Conservation (phyloP, 1,139 yeast species). For the Pichia sp. region DNA sequence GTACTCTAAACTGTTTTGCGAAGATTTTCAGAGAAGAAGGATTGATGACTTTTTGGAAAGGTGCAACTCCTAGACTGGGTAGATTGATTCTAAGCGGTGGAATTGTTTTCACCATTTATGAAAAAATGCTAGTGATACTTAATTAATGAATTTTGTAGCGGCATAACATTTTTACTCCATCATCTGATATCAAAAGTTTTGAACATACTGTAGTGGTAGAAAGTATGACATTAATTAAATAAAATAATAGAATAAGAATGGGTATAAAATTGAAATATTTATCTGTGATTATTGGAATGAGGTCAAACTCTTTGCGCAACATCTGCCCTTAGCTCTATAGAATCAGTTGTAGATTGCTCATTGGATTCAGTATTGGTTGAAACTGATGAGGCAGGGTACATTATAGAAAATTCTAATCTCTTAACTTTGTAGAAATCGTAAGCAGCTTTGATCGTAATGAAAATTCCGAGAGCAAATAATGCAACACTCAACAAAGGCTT, state of each 20-base stretch:
- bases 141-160: slow-evolving; percentile 15
- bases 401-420: slow-evolving; percentile 60
- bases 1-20: slow-evolving; percentile 76
- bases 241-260: not conserved
- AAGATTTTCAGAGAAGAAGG: slow-evolving; percentile 85
- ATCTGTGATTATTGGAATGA: not conserved
- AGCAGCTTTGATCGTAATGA: slow-evolving; percentile 58
- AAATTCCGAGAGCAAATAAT: slow-evolving; percentile 60
- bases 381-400: slow-evolving; percentile 33
- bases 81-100: slow-evolving; percentile 91
- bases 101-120: slow-evolving; percentile 90
- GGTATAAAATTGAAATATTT: not conserved
- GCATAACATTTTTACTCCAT: too few relatives aligned
- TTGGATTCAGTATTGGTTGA: slow-evolving; percentile 17
- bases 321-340: not conserved
- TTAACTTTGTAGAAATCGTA: slow-evolving; percentile 71
- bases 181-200: too few relatives aligned
- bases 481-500: slow-evolving; percentile 50
- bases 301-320: not conserved
- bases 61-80: slow-evolving; percentile 95
- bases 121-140: slow-evolving; percentile 55
- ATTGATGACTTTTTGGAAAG: slow-evolving; percentile 90
- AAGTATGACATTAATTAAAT: too few relatives aligned
- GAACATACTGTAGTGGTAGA: too few relatives aligned
- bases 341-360: slow-evolving; percentile 2